Base-by-base conservation (phyloP, 2,329 filamentous ascomycete genomes). In the Monosporascus sp. region DNA sequence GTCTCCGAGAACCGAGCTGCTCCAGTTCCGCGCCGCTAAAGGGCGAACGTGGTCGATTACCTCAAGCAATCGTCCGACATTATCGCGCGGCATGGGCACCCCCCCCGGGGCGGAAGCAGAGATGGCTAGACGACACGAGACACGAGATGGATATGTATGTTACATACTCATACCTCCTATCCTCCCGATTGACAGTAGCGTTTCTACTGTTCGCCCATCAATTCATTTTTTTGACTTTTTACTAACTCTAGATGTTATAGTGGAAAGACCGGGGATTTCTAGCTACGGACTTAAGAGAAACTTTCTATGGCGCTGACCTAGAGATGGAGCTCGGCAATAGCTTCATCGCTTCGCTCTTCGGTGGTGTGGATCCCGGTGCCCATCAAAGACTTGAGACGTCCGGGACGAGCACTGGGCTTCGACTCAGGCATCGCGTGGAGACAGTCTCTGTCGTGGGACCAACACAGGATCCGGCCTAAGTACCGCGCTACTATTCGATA, bases 261-360 rank as follows among this genome's bases (percentile, higher is more conserved):
- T 70, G 69, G 68, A 61, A 60, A 49, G 63, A 69, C 46, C 56
- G 60, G 9, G 62, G 65, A 3, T 60, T 65, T 7, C 56, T 66
- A 5, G 64, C 62, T 17, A 52, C 52, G 25, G 56, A 58, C 22
- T 49, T 68, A 41, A 59, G 59, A 1, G 68, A 70, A 55, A 68
- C 68, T 1, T 71, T 64, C 56, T 71, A 70, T 51, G 68, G 67
- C 7, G 62, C 56, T 3, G 68, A 70, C 43, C 57, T 70, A 7
- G 67, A 70, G 50, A 71, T 70, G 66, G 68, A 70, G 50, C 61
- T 70, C 7, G 67, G 68, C 24, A 65, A 70, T 49, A 70, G 65
- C 57, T 69, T 70, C 54, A 51, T 71, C n/a, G 62, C 65, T 11
- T 59, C 62, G n/a, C 57, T 69, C 2, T 71, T 70, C 51, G 65